phyloP scores from a whole-genome alignment of 2,329 filamentous ascomycete species.

The Pseudogymnoascus sp. region DNA sequence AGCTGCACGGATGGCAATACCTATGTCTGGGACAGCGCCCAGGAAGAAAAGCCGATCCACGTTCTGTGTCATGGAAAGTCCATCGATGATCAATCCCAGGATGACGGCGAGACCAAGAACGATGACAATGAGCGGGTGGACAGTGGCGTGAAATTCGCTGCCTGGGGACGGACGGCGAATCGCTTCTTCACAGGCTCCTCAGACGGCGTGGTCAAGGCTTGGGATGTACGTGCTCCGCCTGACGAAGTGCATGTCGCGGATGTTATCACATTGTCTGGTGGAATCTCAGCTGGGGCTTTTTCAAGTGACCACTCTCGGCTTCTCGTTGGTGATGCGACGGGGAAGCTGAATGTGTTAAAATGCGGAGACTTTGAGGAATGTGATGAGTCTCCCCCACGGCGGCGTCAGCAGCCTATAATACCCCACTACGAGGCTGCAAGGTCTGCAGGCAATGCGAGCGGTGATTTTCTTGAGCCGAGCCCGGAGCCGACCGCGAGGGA shows the following conservation, averaged over 20 bases:
- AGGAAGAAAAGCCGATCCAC: constrained; percentile 48
- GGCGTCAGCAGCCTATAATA: constrained; percentile 40
- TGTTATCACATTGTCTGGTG: constrained; percentile 45
- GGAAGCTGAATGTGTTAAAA: constrained; percentile 48
- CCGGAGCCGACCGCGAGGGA: constrained; percentile 20
- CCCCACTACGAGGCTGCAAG: constrained; percentile 32
- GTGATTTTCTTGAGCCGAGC: neutral
- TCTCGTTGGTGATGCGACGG: constrained; percentile 52
- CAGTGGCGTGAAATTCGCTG: constrained; percentile 54
- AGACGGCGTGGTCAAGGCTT: constrained; percentile 54
- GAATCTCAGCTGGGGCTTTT: constrained; percentile 51
- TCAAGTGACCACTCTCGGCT: constrained; percentile 48
- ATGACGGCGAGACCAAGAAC: constrained; percentile 25
- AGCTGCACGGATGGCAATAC: constrained; percentile 53
- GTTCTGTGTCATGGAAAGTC: constrained; percentile 43
- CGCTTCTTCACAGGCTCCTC: constrained; percentile 57
- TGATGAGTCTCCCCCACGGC: constrained; percentile 25
- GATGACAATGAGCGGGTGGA: constrained; percentile 43
- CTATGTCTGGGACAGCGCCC: constrained; percentile 55
- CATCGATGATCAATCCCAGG: constrained; percentile 24
- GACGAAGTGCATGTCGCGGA: constrained; percentile 41
- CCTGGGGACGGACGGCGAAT: constrained; percentile 49
- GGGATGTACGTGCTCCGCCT: constrained; percentile 44
- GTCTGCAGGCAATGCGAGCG: neutral
- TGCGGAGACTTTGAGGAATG: constrained; percentile 34